Conservation (phyloP, 208 protist genomes). For the Trypanosoma congolense region DNA sequence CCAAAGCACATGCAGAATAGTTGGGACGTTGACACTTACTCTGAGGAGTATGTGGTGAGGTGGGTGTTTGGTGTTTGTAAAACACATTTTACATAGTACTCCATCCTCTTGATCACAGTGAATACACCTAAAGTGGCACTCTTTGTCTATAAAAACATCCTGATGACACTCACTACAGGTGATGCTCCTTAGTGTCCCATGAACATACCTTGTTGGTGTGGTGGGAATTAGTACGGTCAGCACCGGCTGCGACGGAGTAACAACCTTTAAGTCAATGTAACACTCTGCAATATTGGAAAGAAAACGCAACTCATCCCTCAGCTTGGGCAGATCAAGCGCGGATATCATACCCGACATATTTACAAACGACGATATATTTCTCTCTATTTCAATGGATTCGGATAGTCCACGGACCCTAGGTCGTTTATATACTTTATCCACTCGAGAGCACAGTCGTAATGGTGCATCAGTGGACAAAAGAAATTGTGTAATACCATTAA, state of each 20-base stretch:
- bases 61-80: conserved; percentile 34
- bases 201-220: conserved; percentile 47
- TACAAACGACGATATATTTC: conserved; percentile 38
- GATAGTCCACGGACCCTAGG: too few species aligned
- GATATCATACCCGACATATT: conserved; percentile 37
- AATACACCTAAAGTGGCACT: conserved; percentile 66
- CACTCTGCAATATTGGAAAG: conserved; percentile 45
- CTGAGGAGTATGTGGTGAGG: conserved; percentile 66
- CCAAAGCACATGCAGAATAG: conserved; percentile 53
- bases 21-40: conserved; percentile 28
- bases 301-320: conserved; percentile 21
- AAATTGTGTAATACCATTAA: conserved; percentile 24
- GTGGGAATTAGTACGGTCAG: conserved; percentile 38
- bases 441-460: conserved; percentile 50
- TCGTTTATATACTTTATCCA: conserved; percentile 42
- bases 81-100: conserved; percentile 35
- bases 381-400: too few species aligned
- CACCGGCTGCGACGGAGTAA: conserved; percentile 52
- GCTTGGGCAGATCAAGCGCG: conserved; percentile 27
- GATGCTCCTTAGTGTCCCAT: conserved; percentile 27
- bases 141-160: conserved; percentile 40
- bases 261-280: conserved; percentile 40
- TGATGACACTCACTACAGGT: conserved; percentile 50
- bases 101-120: conserved; percentile 51
- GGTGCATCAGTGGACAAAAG: conserved; percentile 35